Evolutionary conservation across 1,284 basidiomycete genomes (phyloP), one percentile per base, ranked within the genome.

Genomic region (Austroboletus niveus): DNA sequence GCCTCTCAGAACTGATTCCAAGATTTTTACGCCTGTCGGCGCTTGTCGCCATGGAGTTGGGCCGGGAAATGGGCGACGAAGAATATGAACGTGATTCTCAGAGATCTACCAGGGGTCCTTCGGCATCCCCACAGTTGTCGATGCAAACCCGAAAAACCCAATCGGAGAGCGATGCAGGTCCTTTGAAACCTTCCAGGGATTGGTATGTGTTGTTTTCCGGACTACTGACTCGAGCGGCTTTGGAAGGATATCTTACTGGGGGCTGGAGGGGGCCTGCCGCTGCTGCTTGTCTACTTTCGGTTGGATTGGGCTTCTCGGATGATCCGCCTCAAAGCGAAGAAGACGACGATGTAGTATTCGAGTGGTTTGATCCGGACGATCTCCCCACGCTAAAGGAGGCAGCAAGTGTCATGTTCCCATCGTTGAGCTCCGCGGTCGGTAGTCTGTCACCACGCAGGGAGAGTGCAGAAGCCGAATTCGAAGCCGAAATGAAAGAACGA

Each of bases 161-260:
- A 31, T 65, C 69, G 12, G 69, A 69, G 54, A 69, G 72, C 56
- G 77, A 75, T 45, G 74, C 73, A 5, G 67, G 73, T 43, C 81
- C 82, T 2, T 67, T 88, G 36, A 75, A 77, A 2, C 89, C 89
- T 2, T 85, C 87, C 31, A 71, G 79, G 31, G 82, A 84, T 55
- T 93, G 91, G 91, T 93, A 91, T 68, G 77, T 85, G 66, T 75
- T 93, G 8, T 74, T 92, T 9, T 81, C 80, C 0, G 84, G 87
- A 2, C 70, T 93, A 24, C 73, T 92, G 24, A 90, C 89, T 4
- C 80, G 89, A 24, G 87, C 89, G 0, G 86, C 83, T 27, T 70
- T 93, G 47, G 89, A 93, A 62, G 91, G 90, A 0, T 93, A 92
- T 63, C 73, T 92, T 42, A 84, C 82, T 6, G 84, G 82, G 11